A percentile compares a stretch with the other conserved stretches of the same genome.
phyloP scores from a whole-genome alignment of 306 rosid genomes.

The Crataegus laevigata region DNA sequence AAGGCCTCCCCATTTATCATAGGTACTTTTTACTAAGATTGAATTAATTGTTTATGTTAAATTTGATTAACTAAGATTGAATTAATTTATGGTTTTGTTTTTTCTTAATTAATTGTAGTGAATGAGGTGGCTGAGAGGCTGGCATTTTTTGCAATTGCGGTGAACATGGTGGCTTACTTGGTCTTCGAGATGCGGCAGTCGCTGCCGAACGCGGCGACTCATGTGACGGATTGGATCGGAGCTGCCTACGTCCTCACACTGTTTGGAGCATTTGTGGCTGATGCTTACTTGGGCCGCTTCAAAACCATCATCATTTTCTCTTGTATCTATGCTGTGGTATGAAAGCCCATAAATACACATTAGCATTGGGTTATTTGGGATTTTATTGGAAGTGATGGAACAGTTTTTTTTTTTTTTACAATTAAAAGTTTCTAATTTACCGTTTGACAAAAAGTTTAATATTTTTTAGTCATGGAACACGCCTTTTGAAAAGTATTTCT shows the following conservation, averaged over 20 bases:
- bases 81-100: not conserved
- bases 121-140: constrained; percentile 54
- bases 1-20: constrained; percentile 56
- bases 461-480: too few species aligned
- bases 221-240: constrained; percentile 52
- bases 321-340: constrained; percentile 28
- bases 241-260: constrained; percentile 46
- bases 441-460: too few species aligned
- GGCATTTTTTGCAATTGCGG: constrained; percentile 42
- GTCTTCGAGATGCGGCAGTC: constrained; percentile 38
- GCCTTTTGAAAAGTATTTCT: too few species aligned
- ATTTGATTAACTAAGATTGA: not conserved
- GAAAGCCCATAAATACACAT: not conserved
- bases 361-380: too few species aligned
- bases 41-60: not conserved
- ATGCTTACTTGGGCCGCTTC: constrained; percentile 59
- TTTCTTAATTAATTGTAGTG: constrained; percentile 11
- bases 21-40: constrained; percentile 5
- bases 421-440: too few species aligned
- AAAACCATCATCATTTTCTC: constrained; percentile 47
- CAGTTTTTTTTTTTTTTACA: not conserved
- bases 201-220: constrained; percentile 44
- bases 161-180: constrained; percentile 46
- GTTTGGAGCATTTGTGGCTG: constrained; percentile 51
- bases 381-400: too few species aligned